Evolutionary conservation across 306 rosid genomes (phyloP).

Genomic region (Mucuna pruriens): DNA sequence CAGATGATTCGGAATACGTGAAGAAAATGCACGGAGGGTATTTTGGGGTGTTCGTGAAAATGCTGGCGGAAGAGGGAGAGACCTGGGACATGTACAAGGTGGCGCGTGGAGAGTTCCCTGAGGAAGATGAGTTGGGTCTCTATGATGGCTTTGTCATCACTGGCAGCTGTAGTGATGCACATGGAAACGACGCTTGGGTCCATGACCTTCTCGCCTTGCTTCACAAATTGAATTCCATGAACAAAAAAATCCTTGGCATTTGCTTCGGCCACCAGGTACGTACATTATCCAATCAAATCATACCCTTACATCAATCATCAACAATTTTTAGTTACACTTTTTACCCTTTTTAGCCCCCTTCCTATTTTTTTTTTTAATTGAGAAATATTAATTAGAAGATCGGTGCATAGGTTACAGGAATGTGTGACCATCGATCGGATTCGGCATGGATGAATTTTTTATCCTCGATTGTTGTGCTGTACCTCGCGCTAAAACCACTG

Average conservation of each 20-base stretch:
- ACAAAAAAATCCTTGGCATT: conserved; percentile 78
- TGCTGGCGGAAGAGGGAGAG: conserved; percentile 89
- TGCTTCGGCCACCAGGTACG: conserved; percentile 92
- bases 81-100: conserved; percentile 76
- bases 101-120: conserved; percentile 67
- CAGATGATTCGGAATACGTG: conserved; percentile 85
- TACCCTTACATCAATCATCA: neutral
- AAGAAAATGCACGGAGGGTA: conserved; percentile 80
- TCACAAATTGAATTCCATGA: conserved; percentile 56
- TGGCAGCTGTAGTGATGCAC: conserved; percentile 88
- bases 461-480: neutral
- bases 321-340: no score
- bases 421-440: neutral
- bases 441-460: neutral
- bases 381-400: neutral
- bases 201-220: conserved; percentile 56
- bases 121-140: conserved; percentile 50
- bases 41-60: conserved; percentile 69
- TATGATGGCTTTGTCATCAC: conserved; percentile 84
- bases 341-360: no score
- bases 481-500: neutral
- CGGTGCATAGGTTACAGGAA: neutral
- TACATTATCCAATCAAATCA: no score
- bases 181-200: conserved; percentile 79
- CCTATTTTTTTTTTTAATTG: no score